Evolutionary conservation across 164 flowering plant species (phyloP), one percentile per base, ranked within the genome.

Genomic region (Tetracentron sinense): DNA sequence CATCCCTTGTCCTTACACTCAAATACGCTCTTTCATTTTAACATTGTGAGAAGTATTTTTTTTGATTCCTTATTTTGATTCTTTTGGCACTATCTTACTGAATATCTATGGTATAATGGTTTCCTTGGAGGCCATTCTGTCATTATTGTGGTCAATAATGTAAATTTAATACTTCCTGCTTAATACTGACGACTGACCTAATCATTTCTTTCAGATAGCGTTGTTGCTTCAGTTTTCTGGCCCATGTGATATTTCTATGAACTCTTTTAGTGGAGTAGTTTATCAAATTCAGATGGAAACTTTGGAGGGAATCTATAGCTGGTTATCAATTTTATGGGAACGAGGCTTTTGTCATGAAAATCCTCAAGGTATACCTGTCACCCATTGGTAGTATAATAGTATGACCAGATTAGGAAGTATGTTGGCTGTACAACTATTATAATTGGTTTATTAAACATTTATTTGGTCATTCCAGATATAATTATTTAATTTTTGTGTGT

Each of bases 321-420:
- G 99, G 97, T 71, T 95, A 65, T 73, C 88, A 60, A 77, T 95
- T 58, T 63, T 95, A 66, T 95, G 96, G 99, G 81, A 85, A 64
- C 87, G 92, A 22, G 97, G 97, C 48, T 80, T 95, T 64, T 74
- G 56, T 72, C 99, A 95, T 78, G 92, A 86, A 60, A 95, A 95
- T 64, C 99, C 99, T 67, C 93, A 78, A 72, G 99, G 99, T 92
- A 79, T 42, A n/a, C 31, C 25, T 25, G 42, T 49, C 31, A 54
- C 27, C 28, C 27, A 35, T 27, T 38, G 42, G 30, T 25, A 38
- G 48, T 25, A 27, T 12, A 23, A 35, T 50, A 27, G 29, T 26
- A 22, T 62, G 56, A 22, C 22, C 5, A 19, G 7, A 33, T 49
- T 31, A 54, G 27, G 10, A 19, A 7, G 0, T 15, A 55, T 47